Conservation (phyloP, 352 stramenopile species). For the Phytophthora agathidicida region DNA sequence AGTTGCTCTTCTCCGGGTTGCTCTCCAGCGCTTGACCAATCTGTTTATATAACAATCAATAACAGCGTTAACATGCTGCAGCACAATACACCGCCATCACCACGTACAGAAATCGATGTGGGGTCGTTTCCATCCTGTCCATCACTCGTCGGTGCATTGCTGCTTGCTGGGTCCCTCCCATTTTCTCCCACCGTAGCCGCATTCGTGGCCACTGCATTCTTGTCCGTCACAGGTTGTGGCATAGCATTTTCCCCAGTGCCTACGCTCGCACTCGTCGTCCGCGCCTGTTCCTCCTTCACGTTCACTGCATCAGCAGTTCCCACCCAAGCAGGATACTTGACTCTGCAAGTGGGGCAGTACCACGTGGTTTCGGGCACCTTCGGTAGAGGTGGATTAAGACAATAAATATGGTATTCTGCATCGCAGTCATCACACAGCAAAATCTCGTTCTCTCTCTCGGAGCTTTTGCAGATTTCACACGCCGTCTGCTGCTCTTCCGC, state of each 20-base stretch:
- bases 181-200: background rate
- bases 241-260: background rate
- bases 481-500: slow-evolving; percentile 33
- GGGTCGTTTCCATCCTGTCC: slow-evolving; percentile 11
- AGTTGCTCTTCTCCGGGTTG: slow-evolving; percentile 52
- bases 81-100: background rate
- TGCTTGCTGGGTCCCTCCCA: background rate
- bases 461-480: slow-evolving; percentile 52
- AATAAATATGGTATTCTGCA: slow-evolving; percentile 68
- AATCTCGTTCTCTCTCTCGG: slow-evolving; percentile 45
- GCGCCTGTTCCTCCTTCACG: slow-evolving; percentile 31
- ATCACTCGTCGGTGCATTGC: background rate
- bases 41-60: slow-evolving; percentile 22
- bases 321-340: slow-evolving; percentile 10
- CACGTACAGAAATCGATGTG: slow-evolving; percentile 25
- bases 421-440: slow-evolving; percentile 68
- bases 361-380: slow-evolving; percentile 53
- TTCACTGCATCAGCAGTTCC: background rate
- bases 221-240: background rate
- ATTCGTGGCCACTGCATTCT: background rate
- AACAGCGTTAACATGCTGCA: background rate
- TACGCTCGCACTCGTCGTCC: background rate
- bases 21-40: slow-evolving; percentile 48
- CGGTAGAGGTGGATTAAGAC: slow-evolving; percentile 52
- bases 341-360: slow-evolving; percentile 58